These are phyloP conservation scores for Teratosphaeriaceae sp. DNA, from an alignment of 2,329 filamentous ascomycete species.

Conservation along the genomic window DNA sequence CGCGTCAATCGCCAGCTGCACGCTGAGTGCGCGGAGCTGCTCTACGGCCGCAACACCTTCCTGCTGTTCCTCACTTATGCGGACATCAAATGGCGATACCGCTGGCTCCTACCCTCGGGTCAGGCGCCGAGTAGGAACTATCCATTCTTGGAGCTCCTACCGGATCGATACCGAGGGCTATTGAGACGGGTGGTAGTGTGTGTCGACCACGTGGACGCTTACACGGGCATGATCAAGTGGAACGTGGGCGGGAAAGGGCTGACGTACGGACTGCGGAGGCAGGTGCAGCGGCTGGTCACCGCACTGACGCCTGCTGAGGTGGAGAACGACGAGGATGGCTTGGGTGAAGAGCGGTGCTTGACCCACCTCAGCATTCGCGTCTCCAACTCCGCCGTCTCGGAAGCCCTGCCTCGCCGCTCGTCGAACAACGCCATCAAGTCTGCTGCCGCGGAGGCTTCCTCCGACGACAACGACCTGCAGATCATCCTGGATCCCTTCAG, in stretches of 20 bases:
- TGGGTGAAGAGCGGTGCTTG: slow-evolving; percentile 11
- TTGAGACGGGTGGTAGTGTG: slow-evolving; percentile 38
- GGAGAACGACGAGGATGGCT: slow-evolving; percentile 21
- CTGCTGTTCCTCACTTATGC: slow-evolving; percentile 39
- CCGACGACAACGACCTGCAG: too few species aligned
- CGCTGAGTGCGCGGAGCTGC: slow-evolving; percentile 37
- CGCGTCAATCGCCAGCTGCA: slow-evolving; percentile 36
- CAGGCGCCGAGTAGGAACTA: slow-evolving; percentile 35
- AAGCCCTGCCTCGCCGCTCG: slow-evolving; percentile 19
- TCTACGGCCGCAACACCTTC: slow-evolving; percentile 44
- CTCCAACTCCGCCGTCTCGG: slow-evolving; percentile 25
- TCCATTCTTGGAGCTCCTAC: slow-evolving; percentile 37
- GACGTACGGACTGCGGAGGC: slow-evolving; percentile 34
- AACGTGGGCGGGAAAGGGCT: slow-evolving; percentile 42
- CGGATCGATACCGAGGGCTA: slow-evolving; percentile 33
- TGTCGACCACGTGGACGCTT: slow-evolving; percentile 43
- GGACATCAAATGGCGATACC: slow-evolving; percentile 38
- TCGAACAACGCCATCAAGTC: slow-evolving; percentile 20
- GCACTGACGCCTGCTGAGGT: slow-evolving; percentile 24
- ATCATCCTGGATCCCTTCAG: slow-evolving; percentile 38
- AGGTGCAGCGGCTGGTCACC: slow-evolving; percentile 36
- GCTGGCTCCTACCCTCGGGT: slow-evolving; percentile 36
- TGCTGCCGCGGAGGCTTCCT: slow-evolving; percentile 24
- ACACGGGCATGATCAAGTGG: slow-evolving; percentile 47
- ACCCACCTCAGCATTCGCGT: slow-evolving; percentile 20